Percentiles rank a stretch among this genome's conserved stretches.
These are phyloP conservation scores for Aspergillus glaucus DNA, from an alignment of 2,329 filamentous ascomycete species.

Conservation along the genomic window DNA sequence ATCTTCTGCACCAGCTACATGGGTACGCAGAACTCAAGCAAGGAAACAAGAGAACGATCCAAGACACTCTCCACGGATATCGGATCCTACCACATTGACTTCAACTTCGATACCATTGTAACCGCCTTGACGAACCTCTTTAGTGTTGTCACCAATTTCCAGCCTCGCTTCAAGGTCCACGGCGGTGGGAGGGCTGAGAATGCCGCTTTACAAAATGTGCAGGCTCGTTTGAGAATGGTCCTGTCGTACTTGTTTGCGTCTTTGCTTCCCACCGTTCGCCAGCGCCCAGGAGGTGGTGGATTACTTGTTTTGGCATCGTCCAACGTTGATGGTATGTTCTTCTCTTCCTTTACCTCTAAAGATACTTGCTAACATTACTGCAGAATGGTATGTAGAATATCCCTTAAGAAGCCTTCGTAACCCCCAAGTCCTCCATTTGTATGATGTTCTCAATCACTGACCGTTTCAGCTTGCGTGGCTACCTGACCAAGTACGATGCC, in stretches of 20 bases:
- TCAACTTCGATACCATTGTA: constrained; percentile 66
- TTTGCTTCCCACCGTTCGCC: constrained; percentile 54
- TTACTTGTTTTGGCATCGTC: constrained; percentile 62
- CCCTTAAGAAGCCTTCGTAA: background rate
- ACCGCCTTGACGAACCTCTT: constrained; percentile 56
- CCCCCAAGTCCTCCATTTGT: background rate
- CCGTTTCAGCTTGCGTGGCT: constrained; percentile 41
- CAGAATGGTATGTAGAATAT: constrained; percentile 21
- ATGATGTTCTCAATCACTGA: background rate
- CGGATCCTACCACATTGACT: constrained; percentile 64
- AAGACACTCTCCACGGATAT: constrained; percentile 55
- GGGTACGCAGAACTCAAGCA: constrained; percentile 62
- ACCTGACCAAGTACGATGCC: constrained; percentile 67
- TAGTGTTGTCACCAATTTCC: constrained; percentile 52
- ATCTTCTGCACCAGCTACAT: constrained; percentile 63
- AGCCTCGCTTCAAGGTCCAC: constrained; percentile 57
- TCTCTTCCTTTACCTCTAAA: background rate
- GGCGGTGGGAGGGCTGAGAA: constrained; percentile 59
- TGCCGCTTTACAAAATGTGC: constrained; percentile 61
- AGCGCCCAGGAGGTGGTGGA: constrained; percentile 50
- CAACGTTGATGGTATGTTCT: constrained; percentile 51
- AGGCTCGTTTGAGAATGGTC: constrained; percentile 62
- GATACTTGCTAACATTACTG: constrained; percentile 4
- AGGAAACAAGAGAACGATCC: constrained; percentile 62
- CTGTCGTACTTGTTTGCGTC: constrained; percentile 60